These are phyloP conservation scores for Phialophora chinensis DNA, from an alignment of 2,329 filamentous ascomycete genomes.

Conservation along the genomic window DNA sequence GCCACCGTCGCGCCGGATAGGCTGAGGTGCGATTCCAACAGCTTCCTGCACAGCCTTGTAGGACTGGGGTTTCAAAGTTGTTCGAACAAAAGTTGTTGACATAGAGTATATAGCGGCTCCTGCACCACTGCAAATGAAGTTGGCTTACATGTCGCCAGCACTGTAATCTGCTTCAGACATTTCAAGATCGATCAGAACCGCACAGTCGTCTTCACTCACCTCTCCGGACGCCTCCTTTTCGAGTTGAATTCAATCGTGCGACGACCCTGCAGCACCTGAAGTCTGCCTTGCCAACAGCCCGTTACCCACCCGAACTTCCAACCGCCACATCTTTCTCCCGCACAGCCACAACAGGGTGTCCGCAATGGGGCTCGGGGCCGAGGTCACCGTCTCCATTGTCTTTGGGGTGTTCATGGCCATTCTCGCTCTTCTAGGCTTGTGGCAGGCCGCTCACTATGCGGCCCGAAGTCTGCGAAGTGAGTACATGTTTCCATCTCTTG, in stretches of 20 bases:
- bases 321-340: background rate
- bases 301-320: background rate
- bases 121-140: background rate
- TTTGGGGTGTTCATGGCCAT: conserved; percentile 32
- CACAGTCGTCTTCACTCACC: background rate
- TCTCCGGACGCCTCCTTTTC: background rate
- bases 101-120: conserved; percentile 8
- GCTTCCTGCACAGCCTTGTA: background rate
- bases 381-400: conserved; percentile 27
- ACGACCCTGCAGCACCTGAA: background rate
- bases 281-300: background rate
- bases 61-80: background rate
- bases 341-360: background rate
- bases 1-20: background rate
- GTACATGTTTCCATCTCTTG: background rate
- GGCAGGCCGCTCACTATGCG: conserved; percentile 27
- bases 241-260: background rate
- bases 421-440: conserved; percentile 22
- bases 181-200: background rate
- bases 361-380: conserved; percentile 15
- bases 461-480: conserved; percentile 20
- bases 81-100: conserved; percentile 23
- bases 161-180: background rate
- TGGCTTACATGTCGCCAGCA: background rate
- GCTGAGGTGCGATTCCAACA: background rate